These are phyloP conservation scores for Jackrogersella minutella DNA, from an alignment of 495 filamentous ascomycete genomes.

Conservation along the genomic window DNA sequence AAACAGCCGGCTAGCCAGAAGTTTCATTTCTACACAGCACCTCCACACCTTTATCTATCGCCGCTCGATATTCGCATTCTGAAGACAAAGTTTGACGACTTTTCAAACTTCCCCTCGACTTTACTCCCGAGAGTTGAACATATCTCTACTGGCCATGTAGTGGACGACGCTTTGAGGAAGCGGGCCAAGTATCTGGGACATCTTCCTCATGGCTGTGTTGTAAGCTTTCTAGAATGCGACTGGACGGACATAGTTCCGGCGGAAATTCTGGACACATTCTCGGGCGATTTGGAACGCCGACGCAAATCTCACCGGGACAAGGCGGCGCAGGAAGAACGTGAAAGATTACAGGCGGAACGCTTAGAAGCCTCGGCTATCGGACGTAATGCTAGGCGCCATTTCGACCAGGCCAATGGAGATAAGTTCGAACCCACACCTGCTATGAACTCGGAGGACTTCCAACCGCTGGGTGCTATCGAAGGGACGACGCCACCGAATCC, in stretches of 20 bases:
- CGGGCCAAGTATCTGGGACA: conserved; percentile 91
- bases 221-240: conserved; percentile 94
- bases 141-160: conserved; percentile 86
- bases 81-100: conserved; percentile 86
- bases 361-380: conserved; percentile 67
- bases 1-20: conserved; percentile 50
- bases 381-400: conserved; percentile 46
- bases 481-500: conserved; percentile 51
- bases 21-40: conserved; percentile 90
- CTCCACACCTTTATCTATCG: conserved; percentile 91
- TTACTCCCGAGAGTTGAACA: conserved; percentile 91
- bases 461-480: conserved; percentile 63
- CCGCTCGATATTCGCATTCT: conserved; percentile 95
- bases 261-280: conserved; percentile 77
- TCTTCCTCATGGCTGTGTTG: conserved; percentile 90
- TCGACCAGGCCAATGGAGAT: conserved; percentile 47
- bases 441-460: conserved; percentile 66
- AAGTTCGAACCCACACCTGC: conserved; percentile 44
- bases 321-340: conserved; percentile 87
- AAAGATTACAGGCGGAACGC: conserved; percentile 85
- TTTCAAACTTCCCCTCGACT: conserved; percentile 83
- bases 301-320: conserved; percentile 86
- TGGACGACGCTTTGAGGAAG: conserved; percentile 89
- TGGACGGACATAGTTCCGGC: conserved; percentile 89
- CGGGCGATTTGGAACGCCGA: conserved; percentile 77